Conservation (phyloP, 2,329 filamentous ascomycete species). For the Fusarium tricinctum region DNA sequence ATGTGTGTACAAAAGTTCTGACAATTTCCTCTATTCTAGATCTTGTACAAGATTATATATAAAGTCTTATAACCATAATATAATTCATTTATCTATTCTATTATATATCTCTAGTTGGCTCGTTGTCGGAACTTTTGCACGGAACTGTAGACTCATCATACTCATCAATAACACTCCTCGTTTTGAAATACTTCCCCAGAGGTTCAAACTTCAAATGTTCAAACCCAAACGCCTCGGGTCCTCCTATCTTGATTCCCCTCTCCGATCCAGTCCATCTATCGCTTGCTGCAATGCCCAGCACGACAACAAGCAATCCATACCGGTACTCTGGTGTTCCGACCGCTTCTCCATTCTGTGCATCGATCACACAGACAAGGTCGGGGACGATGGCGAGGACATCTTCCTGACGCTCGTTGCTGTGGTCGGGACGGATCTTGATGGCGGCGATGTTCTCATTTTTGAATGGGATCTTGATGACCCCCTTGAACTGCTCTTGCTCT, state of each 20-base stretch:
- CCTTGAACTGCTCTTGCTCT: slow-evolving; percentile 55
- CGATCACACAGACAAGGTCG: slow-evolving; percentile 69
- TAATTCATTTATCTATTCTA: too few relatives aligned
- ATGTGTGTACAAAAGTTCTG: too few relatives aligned
- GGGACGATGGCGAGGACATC: slow-evolving; percentile 67
- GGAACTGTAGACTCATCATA: slow-evolving; percentile 46
- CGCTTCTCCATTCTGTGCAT: slow-evolving; percentile 68
- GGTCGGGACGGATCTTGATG: slow-evolving; percentile 53
- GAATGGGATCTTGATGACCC: slow-evolving; percentile 74
- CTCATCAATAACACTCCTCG: slow-evolving; percentile 68
- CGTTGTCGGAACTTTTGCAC: too few relatives aligned
- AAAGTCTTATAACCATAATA: too few relatives aligned
- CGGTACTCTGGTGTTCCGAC: slow-evolving; percentile 70
- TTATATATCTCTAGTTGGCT: too few relatives aligned
- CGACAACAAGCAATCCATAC: slow-evolving; percentile 65
- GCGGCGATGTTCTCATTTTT: slow-evolving; percentile 82
- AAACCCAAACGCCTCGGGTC: slow-evolving; percentile 64
- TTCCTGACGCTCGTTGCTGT: slow-evolving; percentile 56
- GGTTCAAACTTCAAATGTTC: slow-evolving; percentile 63
- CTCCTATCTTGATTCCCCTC: slow-evolving; percentile 64
- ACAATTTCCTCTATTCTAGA: too few relatives aligned
- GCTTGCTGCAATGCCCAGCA: slow-evolving; percentile 62
- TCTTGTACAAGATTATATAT: too few relatives aligned
- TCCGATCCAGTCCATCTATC: slow-evolving; percentile 61
- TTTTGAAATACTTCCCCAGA: slow-evolving; percentile 63